Evolutionary conservation across 768 basidiomycete genomes (phyloP), one percentile per base, ranked within the genome.

Genomic region (Suillus cothurnatus): DNA sequence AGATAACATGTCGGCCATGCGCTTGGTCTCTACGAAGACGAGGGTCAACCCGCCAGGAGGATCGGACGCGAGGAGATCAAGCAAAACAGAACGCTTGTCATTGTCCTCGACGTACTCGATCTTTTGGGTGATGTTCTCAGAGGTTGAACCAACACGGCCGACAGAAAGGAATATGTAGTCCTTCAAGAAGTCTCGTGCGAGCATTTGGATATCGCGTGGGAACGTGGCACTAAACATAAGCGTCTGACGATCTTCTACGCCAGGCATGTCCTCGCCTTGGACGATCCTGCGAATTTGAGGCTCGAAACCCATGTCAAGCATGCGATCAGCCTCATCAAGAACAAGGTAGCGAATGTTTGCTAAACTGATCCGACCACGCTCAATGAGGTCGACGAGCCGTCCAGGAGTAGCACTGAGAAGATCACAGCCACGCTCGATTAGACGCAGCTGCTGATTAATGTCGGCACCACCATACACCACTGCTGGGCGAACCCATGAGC

Each of bases 271-370:
- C 73, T 95, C 95, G 71, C 93, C 93, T 78, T 99, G 94, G 23
- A 99, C 97, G 74, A 99, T 99, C 38, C 95, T 87, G 68, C 97
- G 88, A 74, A 99, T 99, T 81, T 99, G 97, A 63, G 97, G 97
- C 80, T 99, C 97, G 85, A 99, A 99, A 90, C 97, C 97, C 97
- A 99, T 99, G 83, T 99, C 97, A 74, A 99, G 87, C 97, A 99
- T 99, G 73, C 97, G 93, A 84, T 99, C 97, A 67, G 97, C 97
- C 82, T 99, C 97, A 73, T 99, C 97, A 62, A 99, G 90, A 32
- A 99, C 97, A 64, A 99, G 91, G 79, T 97, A 99, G 72, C 94
- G 91, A 82, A 99, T 90, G 80, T 98, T 98, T 70, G 94, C 88
- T 67, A 99, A 86, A 74, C 92, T 94, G 84, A 99, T 98, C 66